Percentiles rank a stretch among this genome's conserved stretches.
Evolutionary conservation across 495 filamentous ascomycete species (phyloP).

Genomic region (Penicillium coprophilum): DNA sequence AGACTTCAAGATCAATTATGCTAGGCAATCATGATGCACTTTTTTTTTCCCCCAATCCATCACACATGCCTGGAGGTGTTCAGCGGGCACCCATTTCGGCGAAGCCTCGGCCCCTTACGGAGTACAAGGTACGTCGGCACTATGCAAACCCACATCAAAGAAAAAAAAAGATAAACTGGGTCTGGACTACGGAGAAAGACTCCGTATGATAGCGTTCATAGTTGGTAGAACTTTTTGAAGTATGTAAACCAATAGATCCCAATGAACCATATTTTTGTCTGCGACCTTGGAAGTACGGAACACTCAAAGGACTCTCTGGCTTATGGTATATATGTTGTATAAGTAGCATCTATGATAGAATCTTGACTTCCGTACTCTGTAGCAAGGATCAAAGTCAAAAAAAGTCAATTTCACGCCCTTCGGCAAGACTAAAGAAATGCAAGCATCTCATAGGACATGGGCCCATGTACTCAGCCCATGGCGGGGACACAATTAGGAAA

Average conservation of each 20-base stretch:
- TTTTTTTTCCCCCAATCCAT: not conserved
- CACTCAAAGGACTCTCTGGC: no score
- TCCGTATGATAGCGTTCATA: not conserved
- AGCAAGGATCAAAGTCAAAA: no score
- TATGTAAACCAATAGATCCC: not conserved
- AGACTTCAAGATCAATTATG: not conserved
- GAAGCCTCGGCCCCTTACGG: not conserved
- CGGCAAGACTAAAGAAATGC: conserved; percentile 30
- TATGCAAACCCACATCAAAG: not conserved
- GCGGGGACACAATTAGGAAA: conserved; percentile 38
- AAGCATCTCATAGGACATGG: conserved; percentile 19
- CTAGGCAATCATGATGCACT: not conserved
- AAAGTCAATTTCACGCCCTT: conserved; percentile 44
- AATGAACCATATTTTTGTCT: not conserved
- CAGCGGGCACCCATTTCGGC: not conserved
- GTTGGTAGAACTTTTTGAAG: not conserved
- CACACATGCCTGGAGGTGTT: not conserved
- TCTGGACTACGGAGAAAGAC: not conserved
- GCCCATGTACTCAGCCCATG: conserved; percentile 28
- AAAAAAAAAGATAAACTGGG: not conserved
- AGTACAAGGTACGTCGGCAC: not conserved
- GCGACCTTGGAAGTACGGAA: not conserved
- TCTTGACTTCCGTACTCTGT: no score
- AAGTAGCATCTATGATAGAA: no score
- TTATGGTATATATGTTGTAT: no score